A percentile compares a stretch with the other conserved stretches of the same genome.
phyloP scores from a whole-genome alignment of 495 filamentous ascomycete genomes.

The Melanomma pulvis-pyrius region DNA sequence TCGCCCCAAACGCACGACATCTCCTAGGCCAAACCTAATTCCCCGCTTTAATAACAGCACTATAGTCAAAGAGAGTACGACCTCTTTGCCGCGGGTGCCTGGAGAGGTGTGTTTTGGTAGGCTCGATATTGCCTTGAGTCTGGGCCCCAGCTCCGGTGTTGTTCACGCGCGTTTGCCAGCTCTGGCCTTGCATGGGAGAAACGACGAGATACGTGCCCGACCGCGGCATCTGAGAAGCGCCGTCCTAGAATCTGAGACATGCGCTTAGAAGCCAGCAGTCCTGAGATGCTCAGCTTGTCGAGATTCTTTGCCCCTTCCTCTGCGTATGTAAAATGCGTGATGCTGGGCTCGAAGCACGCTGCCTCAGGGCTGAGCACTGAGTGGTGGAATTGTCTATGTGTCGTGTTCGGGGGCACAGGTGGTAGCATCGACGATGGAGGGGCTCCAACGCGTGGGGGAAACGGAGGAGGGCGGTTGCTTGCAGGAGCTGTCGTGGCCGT shows the following conservation, averaged over 20 bases:
- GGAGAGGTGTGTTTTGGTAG: background rate
- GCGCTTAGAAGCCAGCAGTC: conserved; percentile 23
- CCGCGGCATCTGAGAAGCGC: conserved; percentile 29
- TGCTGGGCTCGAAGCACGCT: conserved; percentile 24
- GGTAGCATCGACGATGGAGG: background rate
- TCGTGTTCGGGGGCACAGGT: conserved; percentile 22
- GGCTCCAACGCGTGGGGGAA: conserved; percentile 12
- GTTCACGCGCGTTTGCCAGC: background rate
- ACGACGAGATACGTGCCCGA: conserved; percentile 19
- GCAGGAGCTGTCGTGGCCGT: background rate
- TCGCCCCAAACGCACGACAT: too few species aligned
- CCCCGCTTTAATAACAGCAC: too few species aligned
- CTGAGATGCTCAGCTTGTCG: conserved; percentile 35
- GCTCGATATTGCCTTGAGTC: background rate
- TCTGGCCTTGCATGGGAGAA: background rate
- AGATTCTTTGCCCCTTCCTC: conserved; percentile 2
- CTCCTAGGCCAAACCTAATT: too few species aligned
- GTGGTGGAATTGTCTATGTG: background rate
- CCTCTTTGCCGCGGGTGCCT: background rate
- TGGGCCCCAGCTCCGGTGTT: conserved; percentile 19
- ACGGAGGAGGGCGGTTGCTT: background rate
- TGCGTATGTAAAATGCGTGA: conserved; percentile 1
- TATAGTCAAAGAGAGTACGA: background rate
- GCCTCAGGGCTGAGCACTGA: conserved; percentile 22
- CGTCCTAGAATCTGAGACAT: conserved; percentile 12